Percentiles rank a stretch among this genome's conserved stretches.
phyloP scores from a whole-genome alignment of 179 eudicot genomes.

The Silene vulgaris region DNA sequence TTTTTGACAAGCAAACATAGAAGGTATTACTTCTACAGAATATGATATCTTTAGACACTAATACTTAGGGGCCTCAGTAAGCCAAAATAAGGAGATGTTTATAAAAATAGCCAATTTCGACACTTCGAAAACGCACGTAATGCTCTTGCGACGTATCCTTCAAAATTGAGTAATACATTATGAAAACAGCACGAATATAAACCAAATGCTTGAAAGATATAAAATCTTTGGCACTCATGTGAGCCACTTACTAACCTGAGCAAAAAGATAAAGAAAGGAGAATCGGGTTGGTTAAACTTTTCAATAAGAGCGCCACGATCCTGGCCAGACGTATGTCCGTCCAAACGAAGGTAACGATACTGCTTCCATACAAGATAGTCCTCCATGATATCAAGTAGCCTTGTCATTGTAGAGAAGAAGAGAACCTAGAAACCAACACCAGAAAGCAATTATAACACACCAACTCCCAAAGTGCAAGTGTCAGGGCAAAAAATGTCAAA shows the following conservation, averaged over 20 bases:
- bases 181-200: not conserved
- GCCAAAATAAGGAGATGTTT: too few relatives aligned
- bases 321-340: slow-evolving; percentile 94
- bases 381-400: slow-evolving; percentile 98
- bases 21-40: too few relatives aligned
- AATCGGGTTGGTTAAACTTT: slow-evolving; percentile 64
- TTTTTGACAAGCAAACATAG: too few relatives aligned
- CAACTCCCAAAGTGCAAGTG: not conserved
- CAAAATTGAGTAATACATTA: not conserved
- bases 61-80: too few relatives aligned
- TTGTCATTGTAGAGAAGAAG: slow-evolving; percentile 95
- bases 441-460: not conserved
- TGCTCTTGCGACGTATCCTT: too few relatives aligned
- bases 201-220: not conserved
- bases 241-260: slow-evolving; percentile 62
- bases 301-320: slow-evolving; percentile 96
- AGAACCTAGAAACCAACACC: slow-evolving; percentile 58
- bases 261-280: slow-evolving; percentile 89
- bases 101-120: too few relatives aligned
- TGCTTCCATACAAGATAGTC: slow-evolving; percentile 93
- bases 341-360: slow-evolving; percentile 84
- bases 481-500: not conserved
- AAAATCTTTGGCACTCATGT: not conserved
- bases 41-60: too few relatives aligned
- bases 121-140: too few relatives aligned